Conservation (phyloP, 2,329 filamentous ascomycete genomes). For the Alternaria conjuncta region DNA sequence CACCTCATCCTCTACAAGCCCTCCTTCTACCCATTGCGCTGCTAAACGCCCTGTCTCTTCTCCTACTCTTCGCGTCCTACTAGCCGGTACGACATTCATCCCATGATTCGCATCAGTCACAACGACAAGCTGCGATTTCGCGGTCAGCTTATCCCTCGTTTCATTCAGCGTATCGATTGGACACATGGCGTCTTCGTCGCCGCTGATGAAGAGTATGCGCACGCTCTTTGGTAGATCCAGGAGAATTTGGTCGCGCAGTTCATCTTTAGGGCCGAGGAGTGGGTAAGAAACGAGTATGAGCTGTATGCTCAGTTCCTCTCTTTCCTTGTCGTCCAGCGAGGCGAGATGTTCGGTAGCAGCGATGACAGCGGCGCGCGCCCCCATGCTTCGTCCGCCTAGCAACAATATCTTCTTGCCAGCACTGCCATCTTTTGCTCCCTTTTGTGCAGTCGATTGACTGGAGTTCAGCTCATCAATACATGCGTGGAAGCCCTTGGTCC, state of each 20-base stretch:
- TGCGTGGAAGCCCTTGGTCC: conserved; percentile 48
- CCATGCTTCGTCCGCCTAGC: conserved; percentile 54
- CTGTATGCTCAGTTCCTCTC: conserved; percentile 2
- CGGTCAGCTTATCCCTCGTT: conserved; percentile 48
- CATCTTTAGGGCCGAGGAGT: conserved; percentile 45
- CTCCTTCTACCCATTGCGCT: conserved; percentile 41
- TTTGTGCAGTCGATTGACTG: not conserved
- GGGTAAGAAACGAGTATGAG: conserved; percentile 53
- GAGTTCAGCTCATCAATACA: conserved; percentile 35
- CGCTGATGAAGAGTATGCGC: conserved; percentile 51
- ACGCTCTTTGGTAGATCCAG: conserved; percentile 37
- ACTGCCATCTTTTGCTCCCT: no score
- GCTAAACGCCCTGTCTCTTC: conserved; percentile 44
- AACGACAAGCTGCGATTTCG: conserved; percentile 43
- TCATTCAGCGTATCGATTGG: conserved; percentile 25
- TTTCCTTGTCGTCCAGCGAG: not conserved
- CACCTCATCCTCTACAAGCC: conserved; percentile 1
- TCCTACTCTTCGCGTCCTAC: conserved; percentile 33
- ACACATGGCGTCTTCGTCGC: conserved; percentile 37
- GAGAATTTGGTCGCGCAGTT: conserved; percentile 49
- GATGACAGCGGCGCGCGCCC: conserved; percentile 51
- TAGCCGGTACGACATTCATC: conserved; percentile 46
- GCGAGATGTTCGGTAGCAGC: conserved; percentile 25
- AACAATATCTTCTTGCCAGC: not conserved
- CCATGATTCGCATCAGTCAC: conserved; percentile 51